These are phyloP conservation scores for Pseudocercospora fijiensis DNA, from an alignment of 2,329 filamentous ascomycete genomes.

Conservation along the genomic window DNA sequence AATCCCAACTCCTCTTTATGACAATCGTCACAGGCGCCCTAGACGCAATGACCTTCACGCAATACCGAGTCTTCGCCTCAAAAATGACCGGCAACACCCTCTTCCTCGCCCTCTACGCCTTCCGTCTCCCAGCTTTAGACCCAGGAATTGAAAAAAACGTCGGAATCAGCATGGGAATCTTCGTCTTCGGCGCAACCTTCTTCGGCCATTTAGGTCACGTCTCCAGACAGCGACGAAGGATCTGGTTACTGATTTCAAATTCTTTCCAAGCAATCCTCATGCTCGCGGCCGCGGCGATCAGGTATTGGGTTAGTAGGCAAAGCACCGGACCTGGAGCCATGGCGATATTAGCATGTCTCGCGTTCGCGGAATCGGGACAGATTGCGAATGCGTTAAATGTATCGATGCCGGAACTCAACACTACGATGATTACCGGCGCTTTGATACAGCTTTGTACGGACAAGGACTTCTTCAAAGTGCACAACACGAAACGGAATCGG, in stretches of 20 bases:
- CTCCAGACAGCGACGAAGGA: constrained; percentile 27
- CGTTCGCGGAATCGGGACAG: constrained; percentile 29
- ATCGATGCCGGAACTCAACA: constrained; percentile 34
- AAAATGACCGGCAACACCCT: constrained; percentile 42
- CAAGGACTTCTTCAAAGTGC: constrained; percentile 23
- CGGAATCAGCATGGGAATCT: constrained; percentile 27
- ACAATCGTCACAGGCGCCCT: constrained; percentile 33
- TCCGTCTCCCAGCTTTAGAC: constrained; percentile 19
- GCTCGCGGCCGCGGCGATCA: constrained; percentile 28
- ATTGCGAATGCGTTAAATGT: constrained; percentile 31
- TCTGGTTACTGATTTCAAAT: constrained; percentile 32
- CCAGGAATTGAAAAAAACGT: constrained; percentile 28
- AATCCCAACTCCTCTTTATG: constrained; percentile 33
- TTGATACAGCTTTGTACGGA: constrained; percentile 32
- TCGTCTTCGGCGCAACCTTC: constrained; percentile 29
- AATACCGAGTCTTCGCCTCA: constrained; percentile 33
- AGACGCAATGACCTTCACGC: constrained; percentile 34
- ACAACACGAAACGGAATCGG: constrained; percentile 29
- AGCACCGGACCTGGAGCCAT: constrained; percentile 22
- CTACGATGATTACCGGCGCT: constrained; percentile 36
- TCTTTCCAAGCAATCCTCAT: constrained; percentile 29
- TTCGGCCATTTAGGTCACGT: constrained; percentile 33
- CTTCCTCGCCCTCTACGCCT: constrained; percentile 28
- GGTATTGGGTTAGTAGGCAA: constrained; percentile 21
- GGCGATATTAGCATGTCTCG: constrained; percentile 26